phyloP scores from a whole-genome alignment of 78 protist species.

The Dictyostelium firmibasis region DNA sequence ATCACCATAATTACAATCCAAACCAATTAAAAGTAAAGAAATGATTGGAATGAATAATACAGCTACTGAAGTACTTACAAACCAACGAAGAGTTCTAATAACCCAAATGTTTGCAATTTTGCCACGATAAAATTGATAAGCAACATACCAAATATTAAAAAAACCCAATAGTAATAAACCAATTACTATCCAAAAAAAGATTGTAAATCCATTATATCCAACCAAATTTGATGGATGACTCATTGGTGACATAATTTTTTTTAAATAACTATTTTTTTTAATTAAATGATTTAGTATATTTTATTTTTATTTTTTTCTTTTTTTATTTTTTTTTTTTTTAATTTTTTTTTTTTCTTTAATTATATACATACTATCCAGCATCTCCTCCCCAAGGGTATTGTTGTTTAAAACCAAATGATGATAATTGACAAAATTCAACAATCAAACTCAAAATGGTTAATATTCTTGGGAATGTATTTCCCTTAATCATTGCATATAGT shows the following conservation, averaged over 20 bases:
- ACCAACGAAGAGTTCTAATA: constrained; percentile 69
- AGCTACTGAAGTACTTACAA: constrained; percentile 36
- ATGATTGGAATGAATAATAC: constrained; percentile 58
- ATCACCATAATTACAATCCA: neutral
- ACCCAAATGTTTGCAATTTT: constrained; percentile 58
- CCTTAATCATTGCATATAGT: constrained; percentile 64
- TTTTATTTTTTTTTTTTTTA: too few species aligned
- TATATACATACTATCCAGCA: constrained; percentile 27
- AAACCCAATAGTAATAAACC: constrained; percentile 47
- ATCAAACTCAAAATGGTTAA: constrained; percentile 22
- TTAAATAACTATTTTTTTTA: too few species aligned
- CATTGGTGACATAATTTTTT: constrained; percentile 52
- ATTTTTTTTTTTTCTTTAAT: too few species aligned
- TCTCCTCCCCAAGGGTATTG: constrained; percentile 73
- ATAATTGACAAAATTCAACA: constrained; percentile 53
- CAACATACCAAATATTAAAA: constrained; percentile 52
- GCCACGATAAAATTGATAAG: constrained; percentile 44
- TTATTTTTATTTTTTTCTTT: too few species aligned
- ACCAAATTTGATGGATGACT: constrained; percentile 54
- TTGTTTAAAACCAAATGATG: constrained; percentile 64
- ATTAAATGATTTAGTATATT: too few species aligned
- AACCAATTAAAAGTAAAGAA: constrained; percentile 43
- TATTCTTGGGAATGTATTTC: constrained; percentile 37
- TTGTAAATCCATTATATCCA: constrained; percentile 9
- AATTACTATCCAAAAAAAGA: constrained; percentile 42